phyloP scores from a whole-genome alignment of 495 filamentous ascomycete genomes.

The Lindgomyces ingoldianus region DNA sequence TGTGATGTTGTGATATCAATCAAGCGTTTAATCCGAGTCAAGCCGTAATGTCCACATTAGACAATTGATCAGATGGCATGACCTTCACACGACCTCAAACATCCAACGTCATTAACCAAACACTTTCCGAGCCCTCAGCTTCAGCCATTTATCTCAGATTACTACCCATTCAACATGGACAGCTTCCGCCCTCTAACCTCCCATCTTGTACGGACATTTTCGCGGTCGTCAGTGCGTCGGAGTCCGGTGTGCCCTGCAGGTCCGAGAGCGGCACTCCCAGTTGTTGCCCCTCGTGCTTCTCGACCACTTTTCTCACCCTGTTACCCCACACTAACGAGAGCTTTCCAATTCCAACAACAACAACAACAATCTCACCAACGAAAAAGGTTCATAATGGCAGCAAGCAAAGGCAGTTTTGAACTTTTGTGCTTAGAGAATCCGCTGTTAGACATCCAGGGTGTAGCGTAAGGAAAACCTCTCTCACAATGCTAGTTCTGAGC shows the following conservation, averaged over 20 bases:
- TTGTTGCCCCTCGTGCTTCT: background rate
- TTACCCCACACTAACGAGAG: background rate
- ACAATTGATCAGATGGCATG: background rate
- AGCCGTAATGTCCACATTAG: no score
- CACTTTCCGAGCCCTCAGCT: background rate
- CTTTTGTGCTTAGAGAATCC: slow-evolving; percentile 95
- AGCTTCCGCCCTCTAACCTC: background rate
- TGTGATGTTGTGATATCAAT: background rate
- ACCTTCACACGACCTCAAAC: background rate
- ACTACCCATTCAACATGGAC: background rate
- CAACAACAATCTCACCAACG: background rate
- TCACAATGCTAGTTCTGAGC: no score
- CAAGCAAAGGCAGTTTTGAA: slow-evolving; percentile 67
- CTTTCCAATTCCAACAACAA: background rate
- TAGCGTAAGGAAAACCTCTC: no score
- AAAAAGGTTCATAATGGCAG: slow-evolving; percentile 57
- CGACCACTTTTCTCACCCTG: background rate
- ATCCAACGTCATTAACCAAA: background rate
- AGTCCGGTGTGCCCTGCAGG: no score
- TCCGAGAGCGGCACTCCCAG: background rate
- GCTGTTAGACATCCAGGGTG: slow-evolving; percentile 92
- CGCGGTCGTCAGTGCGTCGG: no score
- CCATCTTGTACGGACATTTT: background rate
- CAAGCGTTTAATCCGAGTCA: background rate
- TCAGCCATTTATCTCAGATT: background rate